phyloP scores from a whole-genome alignment of 2,329 filamentous ascomycete genomes.

The Calonectria pseudoturangicola region DNA sequence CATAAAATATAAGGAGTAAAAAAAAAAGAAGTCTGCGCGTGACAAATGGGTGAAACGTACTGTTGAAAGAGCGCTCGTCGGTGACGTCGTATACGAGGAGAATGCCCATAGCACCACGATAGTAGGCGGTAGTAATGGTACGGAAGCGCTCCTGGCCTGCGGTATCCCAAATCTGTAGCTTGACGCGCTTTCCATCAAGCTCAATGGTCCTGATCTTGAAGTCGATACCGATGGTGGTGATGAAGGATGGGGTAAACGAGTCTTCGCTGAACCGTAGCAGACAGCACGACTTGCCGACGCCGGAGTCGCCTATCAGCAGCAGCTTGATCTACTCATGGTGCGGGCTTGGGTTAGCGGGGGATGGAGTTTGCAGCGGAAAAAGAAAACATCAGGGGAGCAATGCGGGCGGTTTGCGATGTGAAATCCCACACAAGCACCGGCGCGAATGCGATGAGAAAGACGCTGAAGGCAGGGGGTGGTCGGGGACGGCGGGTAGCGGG shows the following conservation, averaged over 20 bases:
- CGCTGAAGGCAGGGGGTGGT: slow-evolving; percentile 36
- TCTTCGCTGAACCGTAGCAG: slow-evolving; percentile 97
- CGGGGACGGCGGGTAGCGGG: slow-evolving; percentile 38
- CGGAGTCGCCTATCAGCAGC: slow-evolving; percentile 95
- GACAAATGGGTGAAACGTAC: slow-evolving; percentile 70
- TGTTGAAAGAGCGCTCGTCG: slow-evolving; percentile 95
- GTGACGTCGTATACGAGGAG: slow-evolving; percentile 98
- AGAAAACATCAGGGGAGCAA: neutral
- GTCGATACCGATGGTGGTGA: slow-evolving; percentile 99
- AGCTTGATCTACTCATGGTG: slow-evolving; percentile 86
- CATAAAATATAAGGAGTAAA: neutral
- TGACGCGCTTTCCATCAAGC: slow-evolving; percentile 98
- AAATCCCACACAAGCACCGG: neutral
- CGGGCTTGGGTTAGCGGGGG: slow-evolving; percentile 40
- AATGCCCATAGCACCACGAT: slow-evolving; percentile 98
- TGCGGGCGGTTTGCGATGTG: slow-evolving; percentile 8
- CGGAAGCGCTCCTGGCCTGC: slow-evolving; percentile 98
- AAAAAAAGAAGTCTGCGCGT: neutral
- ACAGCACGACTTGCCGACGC: slow-evolving; percentile 98
- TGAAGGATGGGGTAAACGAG: slow-evolving; percentile 97
- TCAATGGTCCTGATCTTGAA: slow-evolving; percentile 99
- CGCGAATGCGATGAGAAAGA: slow-evolving; percentile 30
- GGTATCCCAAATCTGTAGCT: slow-evolving; percentile 99
- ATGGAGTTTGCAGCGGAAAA: neutral
- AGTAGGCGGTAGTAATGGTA: slow-evolving; percentile 99